These are phyloP conservation scores for Debaryomyces coudertii DNA, from an alignment of 1,139 yeast species.

Conservation along the genomic window DNA sequence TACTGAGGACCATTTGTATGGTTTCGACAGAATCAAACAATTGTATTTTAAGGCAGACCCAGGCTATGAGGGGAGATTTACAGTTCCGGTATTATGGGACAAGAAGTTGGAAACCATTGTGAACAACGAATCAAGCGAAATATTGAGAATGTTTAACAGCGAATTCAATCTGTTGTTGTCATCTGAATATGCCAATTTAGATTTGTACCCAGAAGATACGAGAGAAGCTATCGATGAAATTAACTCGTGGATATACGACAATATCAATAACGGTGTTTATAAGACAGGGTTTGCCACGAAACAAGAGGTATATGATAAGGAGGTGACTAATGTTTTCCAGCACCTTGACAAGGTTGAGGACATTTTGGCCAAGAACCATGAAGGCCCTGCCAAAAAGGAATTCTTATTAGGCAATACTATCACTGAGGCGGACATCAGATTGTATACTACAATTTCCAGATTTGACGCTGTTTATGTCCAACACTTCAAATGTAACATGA, in stretches of 20 bases:
- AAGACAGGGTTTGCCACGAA: slow-evolving; percentile 88
- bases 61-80: slow-evolving; percentile 76
- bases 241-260: slow-evolving; percentile 83
- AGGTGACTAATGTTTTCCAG: slow-evolving; percentile 66
- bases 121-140: slow-evolving; percentile 87
- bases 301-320: slow-evolving; percentile 79
- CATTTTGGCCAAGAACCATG: slow-evolving; percentile 53
- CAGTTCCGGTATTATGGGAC: slow-evolving; percentile 95
- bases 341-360: slow-evolving; percentile 77
- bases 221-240: slow-evolving; percentile 67
- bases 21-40: slow-evolving; percentile 62
- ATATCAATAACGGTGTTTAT: slow-evolving; percentile 92
- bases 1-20: slow-evolving; percentile 68
- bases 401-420: slow-evolving; percentile 66
- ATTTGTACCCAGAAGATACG: slow-evolving; percentile 63
- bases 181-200: slow-evolving; percentile 51
- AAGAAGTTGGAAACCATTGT: slow-evolving; percentile 80
- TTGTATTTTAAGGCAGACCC: slow-evolving; percentile 77
- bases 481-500: slow-evolving; percentile 90
- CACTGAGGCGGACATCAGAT: slow-evolving; percentile 89
- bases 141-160: slow-evolving; percentile 78
- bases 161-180: slow-evolving; percentile 63
- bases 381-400: slow-evolving; percentile 32
- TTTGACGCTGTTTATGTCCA: slow-evolving; percentile 92
- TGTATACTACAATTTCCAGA: slow-evolving; percentile 75